Conservation (phyloP, 805 yeast species). For the Ogataea pilisensis region DNA sequence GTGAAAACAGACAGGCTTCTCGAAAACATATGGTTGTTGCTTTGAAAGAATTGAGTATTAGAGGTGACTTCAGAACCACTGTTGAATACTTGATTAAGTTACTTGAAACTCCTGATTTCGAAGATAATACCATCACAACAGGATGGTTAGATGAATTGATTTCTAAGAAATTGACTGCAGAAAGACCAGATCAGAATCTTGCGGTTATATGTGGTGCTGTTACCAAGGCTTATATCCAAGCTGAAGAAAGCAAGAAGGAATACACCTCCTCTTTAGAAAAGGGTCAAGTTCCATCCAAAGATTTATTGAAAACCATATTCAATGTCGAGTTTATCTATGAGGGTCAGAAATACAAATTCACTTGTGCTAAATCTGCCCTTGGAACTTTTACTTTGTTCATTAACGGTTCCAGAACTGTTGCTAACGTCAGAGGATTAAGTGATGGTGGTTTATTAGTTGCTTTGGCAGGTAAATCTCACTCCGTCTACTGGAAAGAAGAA, state of each 20-base stretch:
- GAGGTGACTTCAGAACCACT: slow-evolving; percentile 98
- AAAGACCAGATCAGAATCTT: slow-evolving; percentile 86
- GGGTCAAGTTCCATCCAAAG: slow-evolving; percentile 91
- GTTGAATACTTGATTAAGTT: slow-evolving; percentile 94
- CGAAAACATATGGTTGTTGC: slow-evolving; percentile 99
- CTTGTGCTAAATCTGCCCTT: slow-evolving; percentile 87
- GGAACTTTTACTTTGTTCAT: slow-evolving; percentile 86
- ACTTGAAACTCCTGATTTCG: slow-evolving; percentile 94
- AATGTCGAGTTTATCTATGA: slow-evolving; percentile 96
- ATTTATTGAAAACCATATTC: slow-evolving; percentile 76
- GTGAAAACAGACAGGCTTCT: slow-evolving; percentile 96
- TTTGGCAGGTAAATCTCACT: slow-evolving; percentile 88
- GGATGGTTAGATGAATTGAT: slow-evolving; percentile 99
- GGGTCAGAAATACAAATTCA: slow-evolving; percentile 87
- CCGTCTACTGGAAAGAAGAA: slow-evolving; percentile 97
- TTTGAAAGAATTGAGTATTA: slow-evolving; percentile 87
- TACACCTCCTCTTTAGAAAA: slow-evolving; percentile 78
- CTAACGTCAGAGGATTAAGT: slow-evolving; percentile 81
- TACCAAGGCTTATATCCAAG: slow-evolving; percentile 83
- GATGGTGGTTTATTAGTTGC: slow-evolving; percentile 93
- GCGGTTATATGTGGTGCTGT: slow-evolving; percentile 98
- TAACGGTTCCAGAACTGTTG: slow-evolving; percentile 87
- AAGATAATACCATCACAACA: slow-evolving; percentile 93
- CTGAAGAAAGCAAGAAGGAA: slow-evolving; percentile 64
- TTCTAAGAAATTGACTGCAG: slow-evolving; percentile 89